Evolutionary conservation across 2,329 filamentous ascomycete genomes (phyloP).

Genomic region (Fusarium xylarioides): DNA sequence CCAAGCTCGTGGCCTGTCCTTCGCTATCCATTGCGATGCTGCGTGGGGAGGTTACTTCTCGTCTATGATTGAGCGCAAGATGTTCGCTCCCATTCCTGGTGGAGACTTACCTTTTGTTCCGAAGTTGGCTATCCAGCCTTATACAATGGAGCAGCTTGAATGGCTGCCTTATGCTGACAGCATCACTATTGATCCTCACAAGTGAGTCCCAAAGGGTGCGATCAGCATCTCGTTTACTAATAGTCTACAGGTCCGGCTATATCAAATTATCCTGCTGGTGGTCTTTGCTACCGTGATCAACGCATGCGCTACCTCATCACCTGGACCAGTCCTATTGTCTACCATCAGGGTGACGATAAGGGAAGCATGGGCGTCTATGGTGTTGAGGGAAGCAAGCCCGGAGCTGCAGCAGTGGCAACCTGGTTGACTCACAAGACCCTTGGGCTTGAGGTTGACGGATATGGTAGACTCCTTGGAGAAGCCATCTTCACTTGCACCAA

Average conservation of each 20-base stretch:
- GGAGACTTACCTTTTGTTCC: not conserved
- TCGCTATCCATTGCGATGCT: not conserved
- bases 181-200: not conserved
- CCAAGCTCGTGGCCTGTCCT: not conserved
- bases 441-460: not conserved
- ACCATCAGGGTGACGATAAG: accelerated
- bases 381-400: not conserved
- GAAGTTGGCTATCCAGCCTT: not conserved
- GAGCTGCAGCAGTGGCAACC: not conserved
- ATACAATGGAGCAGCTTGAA: not conserved
- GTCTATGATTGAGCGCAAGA: not conserved
- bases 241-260: not conserved
- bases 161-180: not conserved
- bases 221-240: accelerated
- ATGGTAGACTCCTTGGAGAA: not conserved
- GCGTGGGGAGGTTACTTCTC: not conserved
- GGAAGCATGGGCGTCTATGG: not conserved
- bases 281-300: not conserved
- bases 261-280: not conserved
- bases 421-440: not conserved
- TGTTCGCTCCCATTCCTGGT: not conserved
- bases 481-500: slow-evolving; percentile 1
- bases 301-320: not conserved
- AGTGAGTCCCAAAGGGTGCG: accelerated
- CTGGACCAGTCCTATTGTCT: not conserved